Evolutionary conservation across 2,329 filamentous ascomycete species (phyloP).

Genomic region (Monosporascus sp.): DNA sequence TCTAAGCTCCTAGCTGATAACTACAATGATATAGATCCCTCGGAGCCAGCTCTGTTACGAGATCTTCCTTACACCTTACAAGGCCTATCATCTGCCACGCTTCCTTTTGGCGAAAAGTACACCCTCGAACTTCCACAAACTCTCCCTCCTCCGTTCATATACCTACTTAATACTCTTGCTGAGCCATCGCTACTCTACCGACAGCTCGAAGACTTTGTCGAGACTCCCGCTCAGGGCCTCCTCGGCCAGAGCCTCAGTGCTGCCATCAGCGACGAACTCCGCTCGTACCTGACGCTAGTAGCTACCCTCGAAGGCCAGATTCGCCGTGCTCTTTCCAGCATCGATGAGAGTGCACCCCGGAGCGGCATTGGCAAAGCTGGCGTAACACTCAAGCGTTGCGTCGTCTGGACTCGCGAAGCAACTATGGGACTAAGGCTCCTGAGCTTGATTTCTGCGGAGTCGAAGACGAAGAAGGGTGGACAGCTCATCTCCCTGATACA

Average conservation of each 20-base stretch:
- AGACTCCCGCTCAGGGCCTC: conserved; percentile 75
- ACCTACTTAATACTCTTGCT: conserved; percentile 80
- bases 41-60: conserved; percentile 62
- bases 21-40: conserved; percentile 51
- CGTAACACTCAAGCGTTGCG: conserved; percentile 89
- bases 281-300: conserved; percentile 84
- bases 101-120: conserved; percentile 67
- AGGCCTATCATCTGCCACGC: conserved; percentile 79
- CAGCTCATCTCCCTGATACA: conserved; percentile 93
- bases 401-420: conserved; percentile 95
- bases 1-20: conserved; percentile 54
- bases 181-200: conserved; percentile 93
- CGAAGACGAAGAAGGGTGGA: conserved; percentile 75
- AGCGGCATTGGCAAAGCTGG: conserved; percentile 76
- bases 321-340: conserved; percentile 67
- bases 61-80: conserved; percentile 92
- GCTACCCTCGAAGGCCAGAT: conserved; percentile 93
- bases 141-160: conserved; percentile 78
- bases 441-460: conserved; percentile 90
- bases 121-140: conserved; percentile 71
- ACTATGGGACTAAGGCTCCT: conserved; percentile 92
- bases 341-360: conserved; percentile 63
- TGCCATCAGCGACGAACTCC: conserved; percentile 77
- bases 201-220: conserved; percentile 73
- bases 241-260: conserved; percentile 87